Conservation (phyloP, 352 stramenopile genomes). For the Phytophthora fragariaefolia region DNA sequence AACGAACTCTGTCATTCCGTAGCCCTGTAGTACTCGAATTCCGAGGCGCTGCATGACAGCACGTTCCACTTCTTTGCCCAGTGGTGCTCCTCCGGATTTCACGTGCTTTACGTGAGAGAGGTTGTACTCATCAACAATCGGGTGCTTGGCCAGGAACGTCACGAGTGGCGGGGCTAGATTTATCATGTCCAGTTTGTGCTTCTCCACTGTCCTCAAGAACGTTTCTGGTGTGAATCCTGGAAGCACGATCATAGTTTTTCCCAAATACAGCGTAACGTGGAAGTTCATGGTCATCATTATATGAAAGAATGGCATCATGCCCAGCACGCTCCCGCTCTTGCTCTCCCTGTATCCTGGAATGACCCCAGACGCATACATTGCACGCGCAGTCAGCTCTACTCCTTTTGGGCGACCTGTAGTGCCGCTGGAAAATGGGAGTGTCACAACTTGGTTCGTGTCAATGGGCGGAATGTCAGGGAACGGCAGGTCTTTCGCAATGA, state of each 20-base stretch:
- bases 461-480: slow-evolving; percentile 25
- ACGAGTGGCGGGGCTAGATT: slow-evolving; percentile 84
- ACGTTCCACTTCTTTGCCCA: slow-evolving; percentile 72
- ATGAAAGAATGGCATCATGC: slow-evolving; percentile 92
- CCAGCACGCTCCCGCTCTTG: slow-evolving; percentile 28
- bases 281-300: slow-evolving; percentile 87
- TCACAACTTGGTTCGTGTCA: slow-evolving; percentile 28
- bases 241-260: slow-evolving; percentile 77
- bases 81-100: slow-evolving; percentile 81
- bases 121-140: slow-evolving; percentile 89
- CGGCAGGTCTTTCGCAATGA: slow-evolving; percentile 24
- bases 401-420: slow-evolving; percentile 91
- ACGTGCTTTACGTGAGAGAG: slow-evolving; percentile 70
- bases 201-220: slow-evolving; percentile 76
- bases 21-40: slow-evolving; percentile 47
- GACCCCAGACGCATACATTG: slow-evolving; percentile 76
- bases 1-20: slow-evolving; percentile 68
- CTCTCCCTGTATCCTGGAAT: slow-evolving; percentile 54
- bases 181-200: slow-evolving; percentile 56
- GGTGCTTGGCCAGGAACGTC: slow-evolving; percentile 81
- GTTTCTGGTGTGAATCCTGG: slow-evolving; percentile 82
- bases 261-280: slow-evolving; percentile 67
- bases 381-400: slow-evolving; percentile 88
- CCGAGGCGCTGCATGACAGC: slow-evolving; percentile 64
- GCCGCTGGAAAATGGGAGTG: slow-evolving; percentile 91